Percentiles rank a stretch among this genome's conserved stretches.
These are phyloP conservation scores for Ogataea methanolica DNA, from an alignment of 805 yeast species.

Conservation along the genomic window DNA sequence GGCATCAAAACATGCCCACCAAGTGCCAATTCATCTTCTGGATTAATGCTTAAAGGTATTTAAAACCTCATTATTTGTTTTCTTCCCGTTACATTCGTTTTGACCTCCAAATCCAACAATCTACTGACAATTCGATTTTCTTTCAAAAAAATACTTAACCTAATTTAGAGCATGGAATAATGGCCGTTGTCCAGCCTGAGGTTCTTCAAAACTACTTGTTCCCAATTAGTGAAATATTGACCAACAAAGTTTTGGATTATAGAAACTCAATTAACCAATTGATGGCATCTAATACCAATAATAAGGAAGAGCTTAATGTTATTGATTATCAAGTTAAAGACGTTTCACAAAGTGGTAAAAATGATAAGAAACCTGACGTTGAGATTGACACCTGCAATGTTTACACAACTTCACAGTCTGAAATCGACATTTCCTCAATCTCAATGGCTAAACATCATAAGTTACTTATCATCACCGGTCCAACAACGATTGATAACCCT, in stretches of 20 bases:
- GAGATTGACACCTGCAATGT: too few relatives aligned
- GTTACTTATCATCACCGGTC: slow-evolving; percentile 37
- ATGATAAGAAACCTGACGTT: too few relatives aligned
- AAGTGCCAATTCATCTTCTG: slow-evolving; percentile 23
- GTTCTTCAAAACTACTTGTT: slow-evolving; percentile 36
- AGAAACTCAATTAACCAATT: slow-evolving; percentile 25
- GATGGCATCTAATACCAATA: slow-evolving; percentile 5
- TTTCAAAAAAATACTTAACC: neutral
- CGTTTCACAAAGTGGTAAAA: too few relatives aligned
- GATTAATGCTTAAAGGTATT: slow-evolving; percentile 20
- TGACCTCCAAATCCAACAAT: too few relatives aligned
- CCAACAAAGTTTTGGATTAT: slow-evolving; percentile 28
- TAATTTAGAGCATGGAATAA: slow-evolving; percentile 29
- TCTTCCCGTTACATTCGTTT: too few relatives aligned
- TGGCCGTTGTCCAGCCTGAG: slow-evolving; percentile 40
- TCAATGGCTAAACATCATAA: slow-evolving; percentile 6
- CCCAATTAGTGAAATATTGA: slow-evolving; percentile 30
- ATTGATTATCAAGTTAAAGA: too few relatives aligned
- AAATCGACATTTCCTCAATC: neutral
- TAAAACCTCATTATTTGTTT: too few relatives aligned
- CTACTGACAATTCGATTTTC: slow-evolving; percentile 1
- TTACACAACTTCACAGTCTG: too few relatives aligned
- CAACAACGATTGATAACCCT: slow-evolving; percentile 28
- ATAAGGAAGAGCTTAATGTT: too few relatives aligned
- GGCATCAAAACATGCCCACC: slow-evolving; percentile 10